A percentile compares a stretch with the other conserved stretches of the same genome.
Evolutionary conservation across 768 basidiomycete species (phyloP).

Genomic region (Asterophora lycoperdoides): DNA sequence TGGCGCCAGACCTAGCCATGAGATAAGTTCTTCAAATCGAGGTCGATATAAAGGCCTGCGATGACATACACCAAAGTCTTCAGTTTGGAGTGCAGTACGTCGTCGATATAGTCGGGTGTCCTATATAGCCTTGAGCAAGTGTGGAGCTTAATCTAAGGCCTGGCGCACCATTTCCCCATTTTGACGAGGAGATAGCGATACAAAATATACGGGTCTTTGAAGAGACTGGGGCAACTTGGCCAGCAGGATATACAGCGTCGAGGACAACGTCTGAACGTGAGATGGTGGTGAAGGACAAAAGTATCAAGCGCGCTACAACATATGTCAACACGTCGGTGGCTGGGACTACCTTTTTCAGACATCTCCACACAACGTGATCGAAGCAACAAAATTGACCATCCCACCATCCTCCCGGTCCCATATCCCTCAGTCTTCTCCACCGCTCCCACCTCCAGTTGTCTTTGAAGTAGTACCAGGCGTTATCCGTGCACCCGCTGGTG

Average conservation of each 20-base stretch:
- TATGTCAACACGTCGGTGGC: slow-evolving; percentile 30
- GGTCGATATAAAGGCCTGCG: slow-evolving; percentile 1
- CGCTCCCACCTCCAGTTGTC: slow-evolving; percentile 31
- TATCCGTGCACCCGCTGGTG: slow-evolving; percentile 1
- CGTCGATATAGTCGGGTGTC: slow-evolving; percentile 70
- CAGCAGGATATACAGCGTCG: slow-evolving; percentile 2
- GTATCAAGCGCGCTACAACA: slow-evolving; percentile 26
- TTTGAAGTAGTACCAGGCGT: slow-evolving; percentile 19
- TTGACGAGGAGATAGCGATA: slow-evolving; percentile 18
- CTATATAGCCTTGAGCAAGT: slow-evolving; percentile 33
- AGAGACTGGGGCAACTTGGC: neutral
- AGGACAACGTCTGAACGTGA: slow-evolving; percentile 11
- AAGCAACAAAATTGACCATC: too few relatives aligned
- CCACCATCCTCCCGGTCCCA: neutral
- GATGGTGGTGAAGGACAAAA: slow-evolving; percentile 29
- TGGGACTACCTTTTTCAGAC: slow-evolving; percentile 18
- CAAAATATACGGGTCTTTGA: slow-evolving; percentile 18
- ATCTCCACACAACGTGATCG: slow-evolving; percentile 1
- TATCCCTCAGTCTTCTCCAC: slow-evolving; percentile 30
- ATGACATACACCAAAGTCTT: slow-evolving; percentile 69
- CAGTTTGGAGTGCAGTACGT: slow-evolving; percentile 70
- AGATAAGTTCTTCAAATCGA: slow-evolving; percentile 4
- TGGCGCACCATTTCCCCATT: slow-evolving; percentile 71
- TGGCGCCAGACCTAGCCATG: slow-evolving; percentile 57
- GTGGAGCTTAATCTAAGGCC: slow-evolving; percentile 6